Percentiles rank a stretch among this genome's conserved stretches.
phyloP scores from a whole-genome alignment of 2,329 filamentous ascomycete genomes.

The Dothistroma septosporum region DNA sequence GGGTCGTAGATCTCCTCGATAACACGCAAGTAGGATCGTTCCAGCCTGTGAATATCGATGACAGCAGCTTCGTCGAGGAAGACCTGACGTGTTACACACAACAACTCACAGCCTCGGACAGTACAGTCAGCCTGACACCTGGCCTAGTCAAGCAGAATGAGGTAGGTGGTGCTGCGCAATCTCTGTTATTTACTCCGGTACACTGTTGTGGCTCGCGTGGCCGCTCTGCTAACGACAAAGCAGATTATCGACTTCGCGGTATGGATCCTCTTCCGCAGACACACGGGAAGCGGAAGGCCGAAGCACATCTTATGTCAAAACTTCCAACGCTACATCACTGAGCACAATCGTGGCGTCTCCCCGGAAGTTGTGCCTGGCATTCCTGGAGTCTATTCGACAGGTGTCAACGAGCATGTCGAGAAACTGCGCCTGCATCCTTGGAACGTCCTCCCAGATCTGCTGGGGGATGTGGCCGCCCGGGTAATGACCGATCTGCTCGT shows the following conservation, averaged over 20 bases:
- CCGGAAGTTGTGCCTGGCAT: conserved; percentile 48
- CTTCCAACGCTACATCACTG: conserved; percentile 54
- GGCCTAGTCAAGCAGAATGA: conserved; percentile 38
- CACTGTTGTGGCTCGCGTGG: background rate
- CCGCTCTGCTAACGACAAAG: conserved; percentile 19
- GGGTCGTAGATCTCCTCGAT: conserved; percentile 61
- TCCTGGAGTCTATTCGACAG: conserved; percentile 60
- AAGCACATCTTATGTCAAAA: conserved; percentile 81
- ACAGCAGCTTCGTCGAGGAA: conserved; percentile 29
- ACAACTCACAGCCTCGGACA: conserved; percentile 35
- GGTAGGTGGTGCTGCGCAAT: conserved; percentile 34
- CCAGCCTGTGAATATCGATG: conserved; percentile 31
- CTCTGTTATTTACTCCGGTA: conserved; percentile 50
- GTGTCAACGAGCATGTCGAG: conserved; percentile 66
- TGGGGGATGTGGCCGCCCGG: conserved; percentile 70
- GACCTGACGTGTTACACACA: conserved; percentile 47
- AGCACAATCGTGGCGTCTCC: conserved; percentile 29
- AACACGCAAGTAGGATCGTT: conserved; percentile 60
- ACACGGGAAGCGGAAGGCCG: conserved; percentile 50
- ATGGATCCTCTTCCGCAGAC: conserved; percentile 68
- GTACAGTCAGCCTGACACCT: conserved; percentile 20
- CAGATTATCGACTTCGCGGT: conserved; percentile 55
- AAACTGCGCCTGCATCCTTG: conserved; percentile 67
- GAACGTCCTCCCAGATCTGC: conserved; percentile 67
- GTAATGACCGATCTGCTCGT: conserved; percentile 75